Base-by-base conservation (phyloP, 2,329 filamentous ascomycete genomes). In the Coniochaeta sp. region DNA sequence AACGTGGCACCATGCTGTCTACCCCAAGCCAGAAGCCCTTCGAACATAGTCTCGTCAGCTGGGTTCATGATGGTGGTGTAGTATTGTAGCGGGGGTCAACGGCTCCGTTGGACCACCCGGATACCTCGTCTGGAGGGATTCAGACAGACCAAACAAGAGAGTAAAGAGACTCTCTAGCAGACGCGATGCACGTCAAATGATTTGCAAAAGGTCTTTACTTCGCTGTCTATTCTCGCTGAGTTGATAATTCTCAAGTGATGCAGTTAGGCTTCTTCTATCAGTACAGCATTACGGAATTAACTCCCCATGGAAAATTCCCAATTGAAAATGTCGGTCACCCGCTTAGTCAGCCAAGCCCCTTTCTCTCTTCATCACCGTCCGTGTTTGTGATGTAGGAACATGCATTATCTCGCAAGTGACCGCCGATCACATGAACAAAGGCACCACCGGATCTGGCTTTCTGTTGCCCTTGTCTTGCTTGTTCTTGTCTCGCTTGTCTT, bases 1-100 rank as follows among this genome's bases (percentile, higher is more conserved):
- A 87, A 72, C 5, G 61, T 61, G 14, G 79, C 81, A 7, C 80
- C 79, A 60, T 80, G 72, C 1, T 68, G 65, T 26, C 64, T 67
- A 4, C 78, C 78, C 84, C 84, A 87, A 5, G 67, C 61, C n/a
- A 80, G 62, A 5, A 86, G 78, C 12, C 63, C 65, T 2, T 66
- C 54, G 40, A 75, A 72, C 1, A 66, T 67, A 4, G 58, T 38
- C 24, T 66, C 60, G 2, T 69, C 64, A 12, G 59, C 40, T 17
- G 62, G 56, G 10, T 68, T 71, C 70, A 72, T 72, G 8, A 8
- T 65, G 65, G 30, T 30, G 42, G 22, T 22, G 19, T 47, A 19
- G 14, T 47, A 19, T 3, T 22, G 42, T n/a, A n/a, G n/a, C n/a
- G n/a, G n/a, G n/a, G n/a, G n/a, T n/a, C n/a, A n/a, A n/a, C n/a